Percentiles rank a stretch among this genome's conserved stretches.
Conservation (phyloP, 805 yeast genomes). For the Cephaloascus albidus region DNA sequence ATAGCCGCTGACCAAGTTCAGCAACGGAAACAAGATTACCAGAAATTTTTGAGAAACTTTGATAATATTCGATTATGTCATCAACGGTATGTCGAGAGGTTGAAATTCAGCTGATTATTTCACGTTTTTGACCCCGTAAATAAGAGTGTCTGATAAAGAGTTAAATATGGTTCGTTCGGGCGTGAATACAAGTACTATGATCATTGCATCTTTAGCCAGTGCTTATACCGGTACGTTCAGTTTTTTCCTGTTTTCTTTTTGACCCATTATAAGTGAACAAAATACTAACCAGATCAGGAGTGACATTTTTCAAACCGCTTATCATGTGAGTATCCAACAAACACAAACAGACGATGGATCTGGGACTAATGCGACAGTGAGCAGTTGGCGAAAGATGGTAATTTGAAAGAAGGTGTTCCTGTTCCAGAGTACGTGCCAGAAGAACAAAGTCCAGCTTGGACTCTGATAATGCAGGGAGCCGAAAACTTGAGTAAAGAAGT, state of each 20-base stretch:
- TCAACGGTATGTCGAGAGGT: too few relatives aligned
- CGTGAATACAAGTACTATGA: slow-evolving; percentile 13
- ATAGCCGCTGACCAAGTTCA: too few relatives aligned
- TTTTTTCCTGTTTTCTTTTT: slow-evolving; percentile 29
- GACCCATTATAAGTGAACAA: slow-evolving; percentile 17
- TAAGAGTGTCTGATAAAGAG: too few relatives aligned
- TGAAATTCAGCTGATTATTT: neutral
- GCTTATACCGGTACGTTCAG: slow-evolving; percentile 5
- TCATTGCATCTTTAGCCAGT: slow-evolving; percentile 8
- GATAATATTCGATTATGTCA: neutral
- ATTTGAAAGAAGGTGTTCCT: slow-evolving; percentile 48
- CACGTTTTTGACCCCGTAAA: neutral
- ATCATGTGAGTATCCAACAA: slow-evolving; percentile 39
- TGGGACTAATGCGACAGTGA: slow-evolving; percentile 27
- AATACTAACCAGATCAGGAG: slow-evolving; percentile 20
- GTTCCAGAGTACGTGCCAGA: slow-evolving; percentile 36
- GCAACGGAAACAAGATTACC: too few relatives aligned
- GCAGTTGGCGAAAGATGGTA: slow-evolving; percentile 56
- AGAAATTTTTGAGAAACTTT: neutral
- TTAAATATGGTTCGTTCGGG: slow-evolving; percentile 3
- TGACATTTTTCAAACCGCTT: slow-evolving; percentile 67
- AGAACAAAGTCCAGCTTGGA: too few relatives aligned
- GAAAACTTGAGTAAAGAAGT: too few relatives aligned
- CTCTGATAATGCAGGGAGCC: neutral
- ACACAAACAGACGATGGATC: neutral